Conservation (phyloP, 2,329 filamentous ascomycete genomes). For the Rhexocercosporidium sp. region DNA sequence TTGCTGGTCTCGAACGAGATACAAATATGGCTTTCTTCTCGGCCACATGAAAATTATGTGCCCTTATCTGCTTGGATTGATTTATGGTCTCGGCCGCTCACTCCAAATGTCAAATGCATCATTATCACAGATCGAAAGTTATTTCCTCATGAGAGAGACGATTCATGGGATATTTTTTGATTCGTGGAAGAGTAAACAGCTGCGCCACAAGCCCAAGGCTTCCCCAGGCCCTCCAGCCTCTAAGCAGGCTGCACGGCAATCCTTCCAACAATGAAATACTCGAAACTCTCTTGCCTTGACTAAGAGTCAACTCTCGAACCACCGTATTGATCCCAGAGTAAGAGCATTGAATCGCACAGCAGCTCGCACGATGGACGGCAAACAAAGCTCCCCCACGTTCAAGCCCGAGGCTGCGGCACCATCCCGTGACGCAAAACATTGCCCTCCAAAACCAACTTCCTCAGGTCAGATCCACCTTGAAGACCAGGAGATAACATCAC, state of each 20-base stretch:
- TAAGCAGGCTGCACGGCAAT: neutral
- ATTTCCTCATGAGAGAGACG: too few relatives aligned
- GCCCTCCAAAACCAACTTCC: neutral
- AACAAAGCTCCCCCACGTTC: neutral
- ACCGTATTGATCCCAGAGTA: too few relatives aligned
- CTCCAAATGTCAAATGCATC: too few relatives aligned
- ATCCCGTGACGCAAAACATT: neutral
- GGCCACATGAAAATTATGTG: too few relatives aligned
- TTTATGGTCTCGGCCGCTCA: too few relatives aligned
- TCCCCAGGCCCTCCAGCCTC: neutral
- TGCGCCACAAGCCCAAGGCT: constrained; percentile 5
- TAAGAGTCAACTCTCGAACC: neutral
- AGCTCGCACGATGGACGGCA: neutral
- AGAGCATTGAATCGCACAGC: neutral
- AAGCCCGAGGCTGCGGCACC: neutral
- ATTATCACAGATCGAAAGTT: too few relatives aligned
- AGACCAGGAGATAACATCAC: neutral
- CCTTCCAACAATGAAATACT: neutral
- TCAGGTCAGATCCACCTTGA: neutral
- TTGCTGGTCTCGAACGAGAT: too few relatives aligned
- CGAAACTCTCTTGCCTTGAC: too few relatives aligned
- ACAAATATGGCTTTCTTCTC: too few relatives aligned
- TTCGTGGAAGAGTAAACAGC: neutral
- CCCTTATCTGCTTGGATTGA: too few relatives aligned
- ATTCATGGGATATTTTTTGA: too few relatives aligned